Percentiles rank a stretch among this genome's conserved stretches.
These are phyloP conservation scores for Linnemannia schmuckeri DNA, from an alignment of 192 early-diverging fungal species.

Conservation along the genomic window DNA sequence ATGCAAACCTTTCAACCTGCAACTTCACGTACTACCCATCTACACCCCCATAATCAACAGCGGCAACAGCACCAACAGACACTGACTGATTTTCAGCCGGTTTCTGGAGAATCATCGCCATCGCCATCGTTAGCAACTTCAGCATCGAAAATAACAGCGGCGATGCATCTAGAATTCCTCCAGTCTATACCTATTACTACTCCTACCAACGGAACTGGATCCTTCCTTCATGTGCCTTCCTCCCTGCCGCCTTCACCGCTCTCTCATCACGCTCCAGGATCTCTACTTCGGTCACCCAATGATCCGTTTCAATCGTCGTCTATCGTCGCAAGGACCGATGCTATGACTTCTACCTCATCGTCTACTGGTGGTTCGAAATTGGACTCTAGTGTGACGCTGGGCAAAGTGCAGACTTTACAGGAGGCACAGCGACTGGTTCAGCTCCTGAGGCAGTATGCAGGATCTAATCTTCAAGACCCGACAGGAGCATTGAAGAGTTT, in stretches of 20 bases:
- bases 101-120: neutral
- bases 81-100: neutral
- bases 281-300: neutral
- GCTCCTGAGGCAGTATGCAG: slow-evolving; percentile 23
- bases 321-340: neutral
- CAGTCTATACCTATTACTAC: slow-evolving; percentile 26
- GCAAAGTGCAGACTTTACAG: slow-evolving; percentile 12
- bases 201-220: neutral
- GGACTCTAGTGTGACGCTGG: neutral
- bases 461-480: neutral
- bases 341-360: neutral
- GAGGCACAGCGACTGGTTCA: slow-evolving; percentile 21
- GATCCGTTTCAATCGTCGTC: neutral
- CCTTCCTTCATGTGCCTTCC: neutral
- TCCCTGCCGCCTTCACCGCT: neutral
- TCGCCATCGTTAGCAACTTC: neutral
- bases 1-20: slow-evolving; percentile 7
- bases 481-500: slow-evolving; percentile 21
- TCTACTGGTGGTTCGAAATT: neutral
- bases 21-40: neutral
- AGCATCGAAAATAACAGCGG: slow-evolving; percentile 1
- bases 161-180: slow-evolving; percentile 22
- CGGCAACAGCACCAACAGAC: slow-evolving; percentile 1
- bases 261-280: neutral
- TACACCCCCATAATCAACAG: slow-evolving; percentile 9